Evolutionary conservation across 129 eudicot genomes (phyloP).

Genomic region (Saposhnikovia divaricata): DNA sequence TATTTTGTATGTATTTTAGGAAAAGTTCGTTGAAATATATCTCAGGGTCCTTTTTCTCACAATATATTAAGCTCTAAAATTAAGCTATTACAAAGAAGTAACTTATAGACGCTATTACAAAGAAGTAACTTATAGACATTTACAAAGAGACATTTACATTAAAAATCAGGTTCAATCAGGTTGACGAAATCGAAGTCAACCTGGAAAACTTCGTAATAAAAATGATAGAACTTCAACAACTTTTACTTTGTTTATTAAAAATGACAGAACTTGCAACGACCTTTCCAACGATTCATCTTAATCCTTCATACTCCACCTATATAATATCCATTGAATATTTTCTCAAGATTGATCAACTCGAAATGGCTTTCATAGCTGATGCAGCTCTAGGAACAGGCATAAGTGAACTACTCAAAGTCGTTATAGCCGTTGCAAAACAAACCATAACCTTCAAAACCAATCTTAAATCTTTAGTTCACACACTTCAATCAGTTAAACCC

Average conservation of each 20-base stretch:
- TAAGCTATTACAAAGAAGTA: too few relatives aligned
- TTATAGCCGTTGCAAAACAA: not conserved
- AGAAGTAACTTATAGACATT: too few relatives aligned
- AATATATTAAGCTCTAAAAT: too few relatives aligned
- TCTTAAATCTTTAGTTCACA: not conserved
- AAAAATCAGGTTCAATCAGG: too few relatives aligned
- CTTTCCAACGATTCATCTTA: not conserved
- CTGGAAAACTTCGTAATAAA: not conserved
- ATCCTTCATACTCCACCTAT: not conserved
- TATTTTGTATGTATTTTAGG: too few relatives aligned
- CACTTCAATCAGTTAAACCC: constrained; percentile 1
- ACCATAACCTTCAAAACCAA: not conserved
- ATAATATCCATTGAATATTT: not conserved
- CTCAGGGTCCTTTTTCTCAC: too few relatives aligned
- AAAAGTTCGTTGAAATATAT: too few relatives aligned
- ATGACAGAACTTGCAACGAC: not conserved
- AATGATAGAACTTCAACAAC: not conserved
- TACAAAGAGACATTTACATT: too few relatives aligned
- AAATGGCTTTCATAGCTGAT: not conserved
- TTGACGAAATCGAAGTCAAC: not conserved
- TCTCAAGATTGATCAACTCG: not conserved
- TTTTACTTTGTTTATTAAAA: not conserved
- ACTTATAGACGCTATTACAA: too few relatives aligned
- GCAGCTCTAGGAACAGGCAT: constrained; percentile 2
- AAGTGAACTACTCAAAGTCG: not conserved